phyloP scores from a whole-genome alignment of 176 grass and related monocot species.

The Musa beccarii region DNA sequence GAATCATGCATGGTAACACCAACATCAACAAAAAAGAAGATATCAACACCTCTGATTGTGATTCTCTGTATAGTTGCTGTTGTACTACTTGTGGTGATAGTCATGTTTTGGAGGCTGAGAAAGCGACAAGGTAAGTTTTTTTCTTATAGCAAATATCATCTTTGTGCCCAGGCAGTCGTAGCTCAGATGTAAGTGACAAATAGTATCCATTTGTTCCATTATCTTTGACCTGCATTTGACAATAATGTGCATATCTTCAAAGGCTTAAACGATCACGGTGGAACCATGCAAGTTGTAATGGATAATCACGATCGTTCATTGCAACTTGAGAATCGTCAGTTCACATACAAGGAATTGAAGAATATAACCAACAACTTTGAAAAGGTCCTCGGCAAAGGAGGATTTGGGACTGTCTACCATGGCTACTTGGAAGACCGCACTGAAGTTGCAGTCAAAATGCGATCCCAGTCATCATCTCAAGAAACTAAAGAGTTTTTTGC shows the following conservation, averaged over 20 bases:
- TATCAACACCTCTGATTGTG: not conserved
- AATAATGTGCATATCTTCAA: not conserved
- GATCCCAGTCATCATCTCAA: slow-evolving; percentile 23
- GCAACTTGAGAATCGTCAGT: slow-evolving; percentile 18
- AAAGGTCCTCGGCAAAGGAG: slow-evolving; percentile 22
- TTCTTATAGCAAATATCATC: too few species aligned
- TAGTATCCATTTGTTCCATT: not conserved
- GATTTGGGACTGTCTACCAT: slow-evolving; percentile 30
- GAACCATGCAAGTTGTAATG: not conserved
- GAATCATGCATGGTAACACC: not conserved
- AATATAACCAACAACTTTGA: slow-evolving; percentile 25
- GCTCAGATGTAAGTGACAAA: too few species aligned
- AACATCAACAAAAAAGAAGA: slow-evolving; percentile 2
- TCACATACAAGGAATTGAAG: slow-evolving; percentile 23
- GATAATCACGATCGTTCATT: not conserved
- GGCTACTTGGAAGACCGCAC: slow-evolving; percentile 20
- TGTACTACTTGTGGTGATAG: not conserved
- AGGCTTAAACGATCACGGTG: not conserved
- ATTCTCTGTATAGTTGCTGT: slow-evolving; percentile 3
- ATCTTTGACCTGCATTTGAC: not conserved
- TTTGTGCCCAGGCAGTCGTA: too few species aligned
- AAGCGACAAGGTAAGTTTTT: not conserved
- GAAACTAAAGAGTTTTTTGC: slow-evolving; percentile 28
- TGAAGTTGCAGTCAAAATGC: slow-evolving; percentile 27
- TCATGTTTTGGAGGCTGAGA: not conserved